These are phyloP conservation scores for Syzygium syzygioides DNA, from an alignment of 441 rosid species.

Conservation along the genomic window DNA sequence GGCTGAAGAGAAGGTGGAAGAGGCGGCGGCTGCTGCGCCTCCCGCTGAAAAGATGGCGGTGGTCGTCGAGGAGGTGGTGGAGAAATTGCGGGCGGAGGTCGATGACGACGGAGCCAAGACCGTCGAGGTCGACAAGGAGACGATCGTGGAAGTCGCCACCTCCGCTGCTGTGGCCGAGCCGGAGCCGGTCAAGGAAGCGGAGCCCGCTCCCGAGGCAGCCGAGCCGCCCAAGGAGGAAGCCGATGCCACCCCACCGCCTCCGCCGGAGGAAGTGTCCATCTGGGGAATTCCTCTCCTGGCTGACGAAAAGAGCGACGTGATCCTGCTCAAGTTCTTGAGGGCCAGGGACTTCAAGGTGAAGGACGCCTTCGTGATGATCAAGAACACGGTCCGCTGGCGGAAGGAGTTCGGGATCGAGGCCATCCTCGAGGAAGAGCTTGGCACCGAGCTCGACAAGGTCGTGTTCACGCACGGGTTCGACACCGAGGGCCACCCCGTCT, in stretches of 20 bases:
- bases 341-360: conserved; percentile 65
- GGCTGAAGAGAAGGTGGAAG: conserved; percentile 1
- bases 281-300: conserved; percentile 56
- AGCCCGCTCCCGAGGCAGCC: conserved; percentile 9
- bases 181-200: conserved; percentile 11
- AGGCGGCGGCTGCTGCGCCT: neutral
- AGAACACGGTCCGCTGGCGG: conserved; percentile 48
- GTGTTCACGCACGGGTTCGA: conserved; percentile 50
- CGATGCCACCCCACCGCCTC: conserved; percentile 24
- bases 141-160: neutral
- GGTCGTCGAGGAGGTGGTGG: conserved; percentile 4
- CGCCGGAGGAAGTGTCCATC: conserved; percentile 45
- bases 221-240: conserved; percentile 25
- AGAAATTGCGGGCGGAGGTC: neutral
- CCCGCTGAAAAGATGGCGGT: conserved; percentile 11
- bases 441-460: conserved; percentile 36
- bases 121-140: conserved; percentile 2
- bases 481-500: conserved; percentile 53
- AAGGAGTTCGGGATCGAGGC: conserved; percentile 44
- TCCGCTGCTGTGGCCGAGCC: conserved; percentile 9
- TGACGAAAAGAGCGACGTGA: conserved; percentile 52
- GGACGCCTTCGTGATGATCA: conserved; percentile 55
- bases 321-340: conserved; percentile 52
- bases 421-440: conserved; percentile 39
- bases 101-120: neutral